Evolutionary conservation across 2,329 filamentous ascomycete species (phyloP), one percentile per base, ranked within the genome.

Genomic region (Xylaria multiplex): DNA sequence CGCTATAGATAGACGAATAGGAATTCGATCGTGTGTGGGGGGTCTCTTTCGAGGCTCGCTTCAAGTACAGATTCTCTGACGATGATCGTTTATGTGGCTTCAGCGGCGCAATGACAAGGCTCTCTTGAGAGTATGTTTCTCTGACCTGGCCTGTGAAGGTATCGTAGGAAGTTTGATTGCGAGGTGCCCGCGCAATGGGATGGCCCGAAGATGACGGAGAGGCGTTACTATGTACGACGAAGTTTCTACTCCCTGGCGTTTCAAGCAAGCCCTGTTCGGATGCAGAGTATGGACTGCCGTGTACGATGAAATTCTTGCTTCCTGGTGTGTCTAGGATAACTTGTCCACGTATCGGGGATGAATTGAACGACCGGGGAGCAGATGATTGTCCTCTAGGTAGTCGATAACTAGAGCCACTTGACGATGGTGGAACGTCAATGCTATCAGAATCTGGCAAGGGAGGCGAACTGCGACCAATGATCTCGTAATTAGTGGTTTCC

Each of bases 81-180:
- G 85, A 84, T 27, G 77, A 78, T 69, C 81, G 80, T 71, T 80
- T 82, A 59, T 77, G 77, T 8, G 85, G 82, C 52, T 81, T 80
- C 19, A 90, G 77, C 0, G 88, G 87, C 8, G 85, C 80, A 14
- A 90, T 85, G 13, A 86, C 72, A 35, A 90, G 79, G 68, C 87
- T 90, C 72, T 90, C 88, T 68, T 86, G 86, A 0, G 88, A 90
- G 73, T 85, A 89, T 62, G 83, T 81, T 22, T 79, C 77, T 6
- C 79, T 80, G 1, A 78, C 68, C 40, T 74, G 72, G 24, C 71
- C 77, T 6, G 74, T 67, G 30, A 76, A 72, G 24, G 77, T 78
- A 50, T 80, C 76, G 62, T 75, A 74, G 30, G 81, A 80, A 35
- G 61, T 78, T 72, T 73, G 69, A 30, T 69, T 72, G 27, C 66